Conservation (phyloP, 1,139 yeast species). For the Kazachstania sp. region DNA sequence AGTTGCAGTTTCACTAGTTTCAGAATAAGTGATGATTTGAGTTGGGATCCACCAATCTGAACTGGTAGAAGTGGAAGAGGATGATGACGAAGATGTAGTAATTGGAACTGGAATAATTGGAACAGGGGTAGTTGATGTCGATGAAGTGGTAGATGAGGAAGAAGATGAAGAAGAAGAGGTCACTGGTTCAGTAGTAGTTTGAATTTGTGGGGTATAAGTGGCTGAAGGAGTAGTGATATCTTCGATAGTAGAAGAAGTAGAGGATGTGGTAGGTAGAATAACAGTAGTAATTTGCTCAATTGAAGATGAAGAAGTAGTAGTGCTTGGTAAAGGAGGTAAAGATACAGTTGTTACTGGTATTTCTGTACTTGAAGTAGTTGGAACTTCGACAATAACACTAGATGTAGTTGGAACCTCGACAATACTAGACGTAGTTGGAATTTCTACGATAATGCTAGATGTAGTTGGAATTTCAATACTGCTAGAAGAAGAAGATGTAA, state of each 20-base stretch:
- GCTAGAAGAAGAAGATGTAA: no score
- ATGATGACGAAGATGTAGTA: not conserved
- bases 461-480: not conserved
- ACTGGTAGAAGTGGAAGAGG: not conserved
- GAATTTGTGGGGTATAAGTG: not conserved
- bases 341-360: not conserved
- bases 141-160: constrained; percentile 1
- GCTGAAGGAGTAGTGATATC: not conserved
- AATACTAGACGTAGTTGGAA: not conserved
- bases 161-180: not conserved
- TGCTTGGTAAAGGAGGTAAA: not conserved
- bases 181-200: not conserved
- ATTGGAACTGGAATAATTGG: not conserved
- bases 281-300: not conserved
- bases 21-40: constrained; percentile 23
- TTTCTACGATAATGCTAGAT: not conserved
- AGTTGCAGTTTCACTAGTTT: constrained; percentile 14
- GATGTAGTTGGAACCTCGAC: no score
- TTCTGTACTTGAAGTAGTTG: not conserved
- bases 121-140: not conserved
- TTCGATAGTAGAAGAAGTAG: not conserved
- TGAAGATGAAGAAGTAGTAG: not conserved
- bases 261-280: not conserved
- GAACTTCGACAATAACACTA: not conserved
- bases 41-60: constrained; percentile 30